Percentiles rank a stretch among this genome's conserved stretches.
These are phyloP conservation scores for Postia placenta DNA, from an alignment of 768 basidiomycete species.

Conservation along the genomic window DNA sequence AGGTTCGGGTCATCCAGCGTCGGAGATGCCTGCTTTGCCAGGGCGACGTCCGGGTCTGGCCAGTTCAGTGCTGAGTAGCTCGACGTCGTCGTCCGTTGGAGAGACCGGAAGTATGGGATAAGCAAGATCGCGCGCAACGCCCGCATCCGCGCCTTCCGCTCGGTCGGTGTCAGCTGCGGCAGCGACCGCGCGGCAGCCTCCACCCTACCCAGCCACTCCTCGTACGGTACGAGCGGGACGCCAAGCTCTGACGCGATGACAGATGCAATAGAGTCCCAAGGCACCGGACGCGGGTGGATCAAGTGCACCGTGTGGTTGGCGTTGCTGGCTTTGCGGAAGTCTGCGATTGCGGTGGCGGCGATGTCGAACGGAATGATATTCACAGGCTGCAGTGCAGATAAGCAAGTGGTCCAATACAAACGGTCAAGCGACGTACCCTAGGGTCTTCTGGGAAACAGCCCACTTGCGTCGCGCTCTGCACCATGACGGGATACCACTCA, in stretches of 20 bases:
- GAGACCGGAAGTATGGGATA: background rate
- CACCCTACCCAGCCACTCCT: slow-evolving; percentile 17
- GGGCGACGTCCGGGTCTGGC: background rate
- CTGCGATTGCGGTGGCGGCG: slow-evolving; percentile 28
- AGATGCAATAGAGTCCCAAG: slow-evolving; percentile 21
- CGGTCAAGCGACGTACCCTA: background rate
- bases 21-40: background rate
- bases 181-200: background rate
- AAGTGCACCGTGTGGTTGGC: slow-evolving; percentile 27
- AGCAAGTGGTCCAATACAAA: background rate
- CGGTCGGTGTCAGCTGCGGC: background rate
- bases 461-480: slow-evolving; percentile 8
- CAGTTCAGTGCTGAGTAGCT: background rate
- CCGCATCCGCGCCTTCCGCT: background rate
- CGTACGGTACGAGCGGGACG: slow-evolving; percentile 20
- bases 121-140: background rate
- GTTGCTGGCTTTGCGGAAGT: slow-evolving; percentile 16
- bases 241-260: slow-evolving; percentile 13
- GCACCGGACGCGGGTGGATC: slow-evolving; percentile 30
- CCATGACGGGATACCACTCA: slow-evolving; percentile 28
- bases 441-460: background rate
- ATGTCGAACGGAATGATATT: slow-evolving; percentile 40
- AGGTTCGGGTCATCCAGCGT: slow-evolving; percentile 1
- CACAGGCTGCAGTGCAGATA: slow-evolving; percentile 21
- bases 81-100: background rate